These are phyloP conservation scores for Scytalidium lignicola DNA, from an alignment of 2,329 filamentous ascomycete genomes.

Conservation along the genomic window DNA sequence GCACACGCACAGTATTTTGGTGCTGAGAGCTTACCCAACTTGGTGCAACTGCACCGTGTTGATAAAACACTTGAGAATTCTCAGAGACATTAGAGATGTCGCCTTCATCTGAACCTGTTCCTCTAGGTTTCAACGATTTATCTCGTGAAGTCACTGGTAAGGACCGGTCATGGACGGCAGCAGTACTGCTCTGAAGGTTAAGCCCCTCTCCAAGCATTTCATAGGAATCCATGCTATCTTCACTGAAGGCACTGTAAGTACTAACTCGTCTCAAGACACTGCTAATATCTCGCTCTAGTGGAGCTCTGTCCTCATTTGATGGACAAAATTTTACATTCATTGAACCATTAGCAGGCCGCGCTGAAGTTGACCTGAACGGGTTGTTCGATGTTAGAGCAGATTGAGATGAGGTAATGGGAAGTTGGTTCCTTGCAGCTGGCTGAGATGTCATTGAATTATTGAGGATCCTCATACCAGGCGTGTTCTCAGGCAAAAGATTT, in stretches of 20 bases:
- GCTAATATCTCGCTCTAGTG: constrained; percentile 25
- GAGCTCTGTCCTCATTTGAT: constrained; percentile 6
- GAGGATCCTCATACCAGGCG: too few relatives aligned
- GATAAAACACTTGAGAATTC: constrained; percentile 17
- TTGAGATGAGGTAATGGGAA: background rate
- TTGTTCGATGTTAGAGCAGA: too few relatives aligned
- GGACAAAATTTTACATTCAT: background rate
- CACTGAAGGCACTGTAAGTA: constrained; percentile 19
- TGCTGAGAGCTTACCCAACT: constrained; percentile 15
- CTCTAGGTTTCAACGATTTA: background rate
- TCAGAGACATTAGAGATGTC: constrained; percentile 1
- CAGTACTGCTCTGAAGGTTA: background rate
- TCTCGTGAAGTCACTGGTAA: background rate
- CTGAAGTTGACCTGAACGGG: too few relatives aligned
- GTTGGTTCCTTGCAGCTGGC: background rate
- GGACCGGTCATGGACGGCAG: background rate
- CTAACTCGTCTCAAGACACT: constrained; percentile 23
- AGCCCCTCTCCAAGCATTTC: background rate
- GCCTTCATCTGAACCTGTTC: constrained; percentile 3
- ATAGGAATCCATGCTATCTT: constrained; percentile 8
- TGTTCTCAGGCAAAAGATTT: too few relatives aligned
- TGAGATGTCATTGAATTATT: too few relatives aligned
- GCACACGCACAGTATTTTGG: constrained; percentile 17
- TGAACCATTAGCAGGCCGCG: background rate
- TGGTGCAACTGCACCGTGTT: constrained; percentile 15